A percentile compares a stretch with the other conserved stretches of the same genome.
phyloP scores from a whole-genome alignment of 1,139 yeast species.

The Kodamaea suecica region DNA sequence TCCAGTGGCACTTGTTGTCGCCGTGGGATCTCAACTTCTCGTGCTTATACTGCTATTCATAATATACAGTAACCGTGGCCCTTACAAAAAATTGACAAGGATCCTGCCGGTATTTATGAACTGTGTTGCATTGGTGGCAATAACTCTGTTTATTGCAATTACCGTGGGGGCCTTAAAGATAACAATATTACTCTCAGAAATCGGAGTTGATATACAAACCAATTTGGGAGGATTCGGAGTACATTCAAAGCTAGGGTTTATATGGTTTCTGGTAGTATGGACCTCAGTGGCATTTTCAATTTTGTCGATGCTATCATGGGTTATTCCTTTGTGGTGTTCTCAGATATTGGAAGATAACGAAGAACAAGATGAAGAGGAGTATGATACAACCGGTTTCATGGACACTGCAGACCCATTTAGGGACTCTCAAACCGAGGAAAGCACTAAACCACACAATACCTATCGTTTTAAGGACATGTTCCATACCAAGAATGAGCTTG shows the following conservation, averaged over 20 bases:
- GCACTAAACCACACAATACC: conserved; percentile 2
- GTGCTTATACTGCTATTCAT: conserved; percentile 29
- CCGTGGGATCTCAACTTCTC: conserved; percentile 24
- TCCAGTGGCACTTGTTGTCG: conserved; percentile 24
- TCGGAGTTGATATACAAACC: conserved; percentile 26
- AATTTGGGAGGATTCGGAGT: conserved; percentile 48
- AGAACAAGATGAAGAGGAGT: conserved; percentile 18
- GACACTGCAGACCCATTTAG: conserved; percentile 4
- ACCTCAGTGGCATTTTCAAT: conserved; percentile 21
- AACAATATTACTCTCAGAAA: conserved; percentile 22
- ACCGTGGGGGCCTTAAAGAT: conserved; percentile 27
- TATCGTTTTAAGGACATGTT: conserved; percentile 8
- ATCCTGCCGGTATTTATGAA: conserved; percentile 32
- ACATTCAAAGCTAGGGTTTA: conserved; percentile 33
- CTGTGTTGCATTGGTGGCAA: conserved; percentile 29
- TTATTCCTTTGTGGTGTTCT: conserved; percentile 45
- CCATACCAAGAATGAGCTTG: conserved; percentile 22
- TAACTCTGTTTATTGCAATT: conserved; percentile 31
- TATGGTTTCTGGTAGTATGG: conserved; percentile 47
- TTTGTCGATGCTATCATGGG: conserved; percentile 32
- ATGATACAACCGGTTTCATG: conserved; percentile 4
- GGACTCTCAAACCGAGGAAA: conserved; percentile 3
- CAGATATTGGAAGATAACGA: conserved; percentile 31
- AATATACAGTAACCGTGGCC: conserved; percentile 35
- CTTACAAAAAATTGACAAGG: conserved; percentile 26